Percentiles rank a stretch among this genome's conserved stretches.
These are phyloP conservation scores for Eucalyptus pumila DNA, from an alignment of 345 rosid genomes.

Conservation along the genomic window DNA sequence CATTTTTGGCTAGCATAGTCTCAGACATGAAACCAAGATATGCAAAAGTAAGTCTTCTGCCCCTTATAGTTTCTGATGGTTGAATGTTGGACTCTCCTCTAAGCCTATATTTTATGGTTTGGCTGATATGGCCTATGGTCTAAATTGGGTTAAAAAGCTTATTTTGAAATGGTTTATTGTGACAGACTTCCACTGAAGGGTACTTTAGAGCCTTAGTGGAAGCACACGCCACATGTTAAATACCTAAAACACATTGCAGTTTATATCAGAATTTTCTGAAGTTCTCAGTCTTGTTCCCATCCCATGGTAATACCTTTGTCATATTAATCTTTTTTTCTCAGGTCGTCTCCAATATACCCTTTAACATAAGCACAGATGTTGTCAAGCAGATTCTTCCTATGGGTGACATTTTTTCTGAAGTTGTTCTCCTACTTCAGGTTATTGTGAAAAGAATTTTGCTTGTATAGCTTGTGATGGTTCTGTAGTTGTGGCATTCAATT, in stretches of 20 bases:
- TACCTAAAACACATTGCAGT: neutral
- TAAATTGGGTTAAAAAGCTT: neutral
- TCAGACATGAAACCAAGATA: constrained; percentile 6
- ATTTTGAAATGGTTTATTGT: neutral
- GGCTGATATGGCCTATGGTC: neutral
- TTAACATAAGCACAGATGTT: constrained; percentile 80
- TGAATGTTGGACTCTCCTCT: neutral
- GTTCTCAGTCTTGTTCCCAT: neutral
- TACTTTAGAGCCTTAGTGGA: neutral
- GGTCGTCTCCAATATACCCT: constrained; percentile 89
- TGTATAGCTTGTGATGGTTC: neutral
- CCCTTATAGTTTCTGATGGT: neutral
- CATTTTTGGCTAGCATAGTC: constrained; percentile 24
- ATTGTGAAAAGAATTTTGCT: neutral
- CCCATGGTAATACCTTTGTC: neutral
- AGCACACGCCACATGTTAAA: neutral
- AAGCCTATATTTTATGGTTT: neutral
- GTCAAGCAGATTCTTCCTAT: constrained; percentile 80
- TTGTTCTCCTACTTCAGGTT: constrained; percentile 87
- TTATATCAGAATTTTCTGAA: neutral
- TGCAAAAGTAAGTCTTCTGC: constrained; percentile 46
- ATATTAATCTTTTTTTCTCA: constrained; percentile 4
- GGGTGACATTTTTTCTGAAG: constrained; percentile 88
- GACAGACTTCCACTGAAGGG: neutral
- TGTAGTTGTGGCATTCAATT: neutral